Percentiles rank a stretch among this genome's conserved stretches.
Conservation (phyloP, 768 basidiomycete species). For the Hortiboletus campestris region DNA sequence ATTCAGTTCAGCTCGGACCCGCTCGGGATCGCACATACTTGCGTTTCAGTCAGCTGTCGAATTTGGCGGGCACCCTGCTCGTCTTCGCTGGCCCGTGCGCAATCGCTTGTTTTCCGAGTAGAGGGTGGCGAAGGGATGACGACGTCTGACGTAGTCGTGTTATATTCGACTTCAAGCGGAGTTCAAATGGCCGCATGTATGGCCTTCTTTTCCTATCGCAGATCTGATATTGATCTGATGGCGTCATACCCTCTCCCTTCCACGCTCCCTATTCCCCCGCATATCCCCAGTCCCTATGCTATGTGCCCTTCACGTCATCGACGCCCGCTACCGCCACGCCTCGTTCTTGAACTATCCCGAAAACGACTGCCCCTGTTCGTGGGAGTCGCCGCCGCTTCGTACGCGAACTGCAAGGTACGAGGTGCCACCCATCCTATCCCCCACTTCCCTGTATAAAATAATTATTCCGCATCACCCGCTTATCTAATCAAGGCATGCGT, state of each 20-base stretch:
- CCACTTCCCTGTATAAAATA: constrained; percentile 43
- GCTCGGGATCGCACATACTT: constrained; percentile 22
- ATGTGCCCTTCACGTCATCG: too few species aligned
- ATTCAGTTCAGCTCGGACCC: constrained; percentile 19
- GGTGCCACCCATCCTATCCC: constrained; percentile 2
- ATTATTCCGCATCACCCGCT: constrained; percentile 70
- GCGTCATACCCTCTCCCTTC: constrained; percentile 28
- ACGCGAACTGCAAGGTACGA: constrained; percentile 43
- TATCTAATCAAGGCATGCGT: too few species aligned
- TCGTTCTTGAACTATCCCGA: constrained; percentile 64
- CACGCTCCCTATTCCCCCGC: constrained; percentile 23
- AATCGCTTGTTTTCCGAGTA: constrained; percentile 24
- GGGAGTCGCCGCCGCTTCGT: constrained; percentile 61
- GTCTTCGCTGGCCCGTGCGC: constrained; percentile 32
- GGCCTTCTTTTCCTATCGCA: constrained; percentile 29
- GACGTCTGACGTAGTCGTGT: constrained; percentile 44
- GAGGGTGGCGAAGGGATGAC: constrained; percentile 38
- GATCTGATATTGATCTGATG: constrained; percentile 35
- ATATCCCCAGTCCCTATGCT: too few species aligned
- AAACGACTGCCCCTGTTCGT: constrained; percentile 60
- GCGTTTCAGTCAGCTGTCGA: constrained; percentile 17
- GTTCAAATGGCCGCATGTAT: constrained; percentile 29
- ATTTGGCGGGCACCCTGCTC: background rate
- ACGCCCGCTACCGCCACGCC: constrained; percentile 55
- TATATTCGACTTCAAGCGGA: constrained; percentile 44